Evolutionary conservation across 2,329 filamentous ascomycete species (phyloP).

Genomic region (Leptosphaerulina australis): DNA sequence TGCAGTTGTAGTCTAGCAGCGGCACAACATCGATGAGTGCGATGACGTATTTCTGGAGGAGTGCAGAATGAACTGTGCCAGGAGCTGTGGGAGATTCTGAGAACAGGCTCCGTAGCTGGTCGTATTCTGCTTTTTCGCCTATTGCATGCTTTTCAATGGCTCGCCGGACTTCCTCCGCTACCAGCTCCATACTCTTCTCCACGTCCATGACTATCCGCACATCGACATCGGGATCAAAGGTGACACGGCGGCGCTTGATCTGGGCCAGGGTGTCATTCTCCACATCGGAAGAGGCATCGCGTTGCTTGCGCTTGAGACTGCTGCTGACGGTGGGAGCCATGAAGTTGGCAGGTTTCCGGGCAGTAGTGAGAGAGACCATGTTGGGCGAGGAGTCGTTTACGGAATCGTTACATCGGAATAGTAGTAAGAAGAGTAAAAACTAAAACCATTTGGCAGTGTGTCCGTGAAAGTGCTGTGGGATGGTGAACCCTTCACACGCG

Average conservation of each 20-base stretch:
- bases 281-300: slow-evolving; percentile 35
- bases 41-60: slow-evolving; percentile 63
- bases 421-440: slow-evolving; percentile 1
- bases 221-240: slow-evolving; percentile 57
- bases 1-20: slow-evolving; percentile 61
- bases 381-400: slow-evolving; percentile 19
- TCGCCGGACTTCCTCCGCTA: slow-evolving; percentile 66
- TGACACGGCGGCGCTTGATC: slow-evolving; percentile 55
- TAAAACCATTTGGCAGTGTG: neutral
- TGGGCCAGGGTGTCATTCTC: slow-evolving; percentile 44
- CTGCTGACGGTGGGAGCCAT: slow-evolving; percentile 35
- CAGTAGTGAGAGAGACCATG: slow-evolving; percentile 50
- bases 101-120: slow-evolving; percentile 62
- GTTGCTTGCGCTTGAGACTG: slow-evolving; percentile 49
- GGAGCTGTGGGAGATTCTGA: slow-evolving; percentile 53
- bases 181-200: slow-evolving; percentile 62
- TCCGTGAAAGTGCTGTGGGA: slow-evolving; percentile 11
- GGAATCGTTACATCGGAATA: slow-evolving; percentile 38
- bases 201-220: slow-evolving; percentile 52
- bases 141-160: slow-evolving; percentile 61
- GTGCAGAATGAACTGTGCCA: slow-evolving; percentile 58
- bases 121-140: slow-evolving; percentile 63
- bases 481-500: slow-evolving; percentile 19
- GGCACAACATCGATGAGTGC: slow-evolving; percentile 64
- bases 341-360: slow-evolving; percentile 34